Evolutionary conservation across 1,284 basidiomycete genomes (phyloP), one percentile per base, ranked within the genome.

Genomic region (Tilletia horrida): DNA sequence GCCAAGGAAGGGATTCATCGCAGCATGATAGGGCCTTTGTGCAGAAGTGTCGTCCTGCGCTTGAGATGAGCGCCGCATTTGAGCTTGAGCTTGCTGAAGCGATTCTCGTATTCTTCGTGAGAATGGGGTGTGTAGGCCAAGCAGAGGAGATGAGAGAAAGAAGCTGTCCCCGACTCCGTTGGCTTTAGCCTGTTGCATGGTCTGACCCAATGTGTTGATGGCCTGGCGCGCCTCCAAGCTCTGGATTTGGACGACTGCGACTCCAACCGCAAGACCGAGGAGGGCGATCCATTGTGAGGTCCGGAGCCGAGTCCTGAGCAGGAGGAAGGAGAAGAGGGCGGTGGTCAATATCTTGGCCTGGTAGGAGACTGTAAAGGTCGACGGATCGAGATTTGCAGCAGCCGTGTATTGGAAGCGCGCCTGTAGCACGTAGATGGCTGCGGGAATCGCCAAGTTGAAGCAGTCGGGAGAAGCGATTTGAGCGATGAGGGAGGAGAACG

Each of bases 351-450:
- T 96, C 85, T 97, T 80, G 65, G 83, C 74, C 71, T 83, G 82
- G 65, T 81, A 83, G 8, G 81, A 78, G 66, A 81, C 91, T 82
- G 93, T 91, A 84, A 97, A 97, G 21, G 93, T 94, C 14, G 94
- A 92, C 23, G 92, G 92, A 69, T 93, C 91, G 68, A 97, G 86
- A 82, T 97, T 96, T 67, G 90, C 89, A 27, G 91, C 90, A 16
- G 94, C 94, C 68, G 95, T 90, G 83, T 93, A 97, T 83, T 97
- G 94, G 48, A 97, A 86, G 83, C 93, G 93, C 85, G 97, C 97
- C 84, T 97, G 94, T 77, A 72, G 40, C 84, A 84, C 84, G 76
- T 97, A 98, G 74, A 97, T 90, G 68, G 97, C 87, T 11, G 95
- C 95, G 11, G 95, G 95, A 71, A 97, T 93, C 29, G 92, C 92